Conservation (phyloP, 192 early-diverging fungal genomes). For the Geosiphon pyriformis region DNA sequence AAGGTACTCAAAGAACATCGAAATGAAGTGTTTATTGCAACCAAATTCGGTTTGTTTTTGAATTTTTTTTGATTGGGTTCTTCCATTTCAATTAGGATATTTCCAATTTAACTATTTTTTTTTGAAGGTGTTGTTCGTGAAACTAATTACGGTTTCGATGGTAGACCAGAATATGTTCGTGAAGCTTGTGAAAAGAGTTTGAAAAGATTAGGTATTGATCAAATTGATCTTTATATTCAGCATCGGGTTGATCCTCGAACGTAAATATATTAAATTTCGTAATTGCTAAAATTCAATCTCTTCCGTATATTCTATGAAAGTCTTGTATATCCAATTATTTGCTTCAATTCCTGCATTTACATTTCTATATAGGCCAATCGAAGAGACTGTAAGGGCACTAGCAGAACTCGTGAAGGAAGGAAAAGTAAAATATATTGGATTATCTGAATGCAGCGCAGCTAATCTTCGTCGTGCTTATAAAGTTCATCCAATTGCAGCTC, state of each 20-base stretch:
- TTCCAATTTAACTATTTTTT: neutral
- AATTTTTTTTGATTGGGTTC: neutral
- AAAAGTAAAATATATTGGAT: conserved; percentile 38
- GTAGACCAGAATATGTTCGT: conserved; percentile 46
- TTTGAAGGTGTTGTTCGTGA: neutral
- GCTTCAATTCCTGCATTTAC: neutral
- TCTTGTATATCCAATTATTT: neutral
- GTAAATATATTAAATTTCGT: conserved; percentile 7
- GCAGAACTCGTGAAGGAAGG: conserved; percentile 36
- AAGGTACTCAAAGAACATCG: conserved; percentile 44
- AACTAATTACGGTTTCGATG: conserved; percentile 22
- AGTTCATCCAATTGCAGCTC: conserved; percentile 62
- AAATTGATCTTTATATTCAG: conserved; percentile 36
- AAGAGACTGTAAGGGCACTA: conserved; percentile 36
- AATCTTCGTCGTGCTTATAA: conserved; percentile 59
- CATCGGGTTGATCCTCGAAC: conserved; percentile 34
- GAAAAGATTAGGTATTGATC: conserved; percentile 29
- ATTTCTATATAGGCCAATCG: conserved; percentile 28
- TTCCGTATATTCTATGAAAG: neutral
- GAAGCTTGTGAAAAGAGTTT: conserved; percentile 24
- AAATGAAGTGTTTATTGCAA: conserved; percentile 51
- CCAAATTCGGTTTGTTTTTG: conserved; percentile 52
- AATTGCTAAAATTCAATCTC: neutral
- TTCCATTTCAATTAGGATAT: neutral
- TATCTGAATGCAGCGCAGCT: conserved; percentile 55